These are phyloP conservation scores for Fusarium sp. DNA, from an alignment of 2,329 filamentous ascomycete species.

Conservation along the genomic window DNA sequence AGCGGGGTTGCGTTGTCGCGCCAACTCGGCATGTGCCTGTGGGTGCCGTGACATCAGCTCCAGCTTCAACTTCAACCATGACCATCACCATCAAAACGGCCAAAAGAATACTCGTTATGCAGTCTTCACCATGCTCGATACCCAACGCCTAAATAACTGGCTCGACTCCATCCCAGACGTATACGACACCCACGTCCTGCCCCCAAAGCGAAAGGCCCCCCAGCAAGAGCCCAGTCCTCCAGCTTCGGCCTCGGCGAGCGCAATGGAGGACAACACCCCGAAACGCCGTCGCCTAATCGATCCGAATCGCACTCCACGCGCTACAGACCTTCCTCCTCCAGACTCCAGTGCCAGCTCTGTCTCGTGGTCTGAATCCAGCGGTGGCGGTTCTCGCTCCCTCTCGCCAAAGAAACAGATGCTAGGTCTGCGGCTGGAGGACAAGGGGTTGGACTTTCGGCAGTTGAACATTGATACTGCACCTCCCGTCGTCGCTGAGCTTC, in stretches of 20 bases:
- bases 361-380: constrained; percentile 20
- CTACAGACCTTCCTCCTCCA: not conserved
- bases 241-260: not conserved
- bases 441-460: constrained; percentile 20
- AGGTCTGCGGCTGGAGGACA: constrained; percentile 12
- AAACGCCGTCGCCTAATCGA: constrained; percentile 5
- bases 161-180: constrained; percentile 13
- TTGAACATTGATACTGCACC: constrained; percentile 12
- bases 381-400: constrained; percentile 19
- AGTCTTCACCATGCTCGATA: constrained; percentile 7
- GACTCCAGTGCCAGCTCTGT: constrained; percentile 1
- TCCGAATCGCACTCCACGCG: constrained; percentile 4
- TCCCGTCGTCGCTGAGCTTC: not conserved
- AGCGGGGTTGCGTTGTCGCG: constrained; percentile 9
- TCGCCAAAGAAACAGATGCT: constrained; percentile 36
- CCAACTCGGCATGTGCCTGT: not conserved
- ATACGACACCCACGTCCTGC: not conserved
- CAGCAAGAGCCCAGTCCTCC: constrained; percentile 4
- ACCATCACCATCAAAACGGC: not conserved
- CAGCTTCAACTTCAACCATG: not conserved
- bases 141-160: not conserved
- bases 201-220: constrained; percentile 9
- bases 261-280: constrained; percentile 1
- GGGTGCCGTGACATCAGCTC: constrained; percentile 11
- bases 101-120: not conserved